A percentile compares a stretch with the other conserved stretches of the same genome.
These are phyloP conservation scores for Exophiala viscosa DNA, from an alignment of 2,329 filamentous ascomycete species.

Conservation along the genomic window DNA sequence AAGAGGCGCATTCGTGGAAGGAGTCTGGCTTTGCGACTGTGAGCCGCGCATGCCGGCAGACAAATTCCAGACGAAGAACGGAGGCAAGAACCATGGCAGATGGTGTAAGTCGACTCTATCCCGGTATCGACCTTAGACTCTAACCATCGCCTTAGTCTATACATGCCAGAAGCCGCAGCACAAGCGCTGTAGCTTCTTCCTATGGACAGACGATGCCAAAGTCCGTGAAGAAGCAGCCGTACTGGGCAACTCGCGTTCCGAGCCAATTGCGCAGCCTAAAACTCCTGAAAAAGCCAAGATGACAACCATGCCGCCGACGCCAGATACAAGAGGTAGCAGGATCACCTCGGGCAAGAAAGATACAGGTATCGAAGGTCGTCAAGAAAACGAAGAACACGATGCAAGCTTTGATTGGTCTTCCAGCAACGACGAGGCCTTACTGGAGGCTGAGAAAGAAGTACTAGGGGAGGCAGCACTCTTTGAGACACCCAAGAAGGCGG, in stretches of 20 bases:
- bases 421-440: slow-evolving; percentile 34
- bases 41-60: slow-evolving; percentile 51
- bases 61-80: slow-evolving; percentile 57
- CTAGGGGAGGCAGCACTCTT: slow-evolving; percentile 20
- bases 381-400: slow-evolving; percentile 32
- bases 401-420: slow-evolving; percentile 40
- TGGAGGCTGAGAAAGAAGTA: slow-evolving; percentile 31
- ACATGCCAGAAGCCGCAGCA: slow-evolving; percentile 52
- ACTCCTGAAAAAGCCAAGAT: slow-evolving; percentile 27
- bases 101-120: slow-evolving; percentile 43
- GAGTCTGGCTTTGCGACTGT: slow-evolving; percentile 56
- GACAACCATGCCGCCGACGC: slow-evolving; percentile 17
- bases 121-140: background rate
- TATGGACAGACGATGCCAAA: slow-evolving; percentile 59
- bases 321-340: slow-evolving; percentile 6
- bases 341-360: background rate
- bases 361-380: background rate
- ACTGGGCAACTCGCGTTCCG: slow-evolving; percentile 48
- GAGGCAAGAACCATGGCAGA: slow-evolving; percentile 53
- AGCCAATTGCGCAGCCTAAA: slow-evolving; percentile 33
- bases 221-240: slow-evolving; percentile 50
- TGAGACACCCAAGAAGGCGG: slow-evolving; percentile 37
- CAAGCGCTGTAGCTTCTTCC: slow-evolving; percentile 56
- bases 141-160: slow-evolving; percentile 43
- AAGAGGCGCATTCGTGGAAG: slow-evolving; percentile 41